phyloP scores from a whole-genome alignment of 495 filamentous ascomycete genomes.

The Halenospora varia region DNA sequence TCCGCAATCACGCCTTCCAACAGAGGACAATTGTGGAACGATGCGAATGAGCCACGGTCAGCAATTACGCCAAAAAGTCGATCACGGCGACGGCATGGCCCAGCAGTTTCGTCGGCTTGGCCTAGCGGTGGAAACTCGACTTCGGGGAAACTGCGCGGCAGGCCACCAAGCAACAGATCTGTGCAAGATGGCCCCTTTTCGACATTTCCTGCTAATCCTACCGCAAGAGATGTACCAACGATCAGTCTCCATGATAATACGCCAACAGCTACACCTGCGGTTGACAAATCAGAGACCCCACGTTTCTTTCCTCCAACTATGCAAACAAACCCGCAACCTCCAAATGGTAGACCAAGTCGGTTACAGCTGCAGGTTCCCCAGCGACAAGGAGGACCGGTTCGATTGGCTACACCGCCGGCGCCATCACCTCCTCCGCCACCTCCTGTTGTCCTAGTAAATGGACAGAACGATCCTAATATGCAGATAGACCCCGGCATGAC shows the following conservation, averaged over 20 bases:
- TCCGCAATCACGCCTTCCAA: slow-evolving; percentile 68
- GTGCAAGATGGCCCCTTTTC: slow-evolving; percentile 77
- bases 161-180: slow-evolving; percentile 78
- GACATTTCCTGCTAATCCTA: slow-evolving; percentile 75
- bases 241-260: slow-evolving; percentile 27
- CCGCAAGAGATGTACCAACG: slow-evolving; percentile 28
- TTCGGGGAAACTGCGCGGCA: slow-evolving; percentile 64
- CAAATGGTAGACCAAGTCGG: slow-evolving; percentile 37
- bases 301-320: slow-evolving; percentile 30
- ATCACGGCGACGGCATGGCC: slow-evolving; percentile 73
- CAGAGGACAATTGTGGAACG: slow-evolving; percentile 40
- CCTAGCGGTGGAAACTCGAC: slow-evolving; percentile 61
- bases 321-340: slow-evolving; percentile 22
- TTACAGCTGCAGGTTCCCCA: slow-evolving; percentile 81
- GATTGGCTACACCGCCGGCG: slow-evolving; percentile 69
- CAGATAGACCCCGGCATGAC: neutral
- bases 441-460: slow-evolving; percentile 48
- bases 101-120: slow-evolving; percentile 95
- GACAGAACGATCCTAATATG: slow-evolving; percentile 23
- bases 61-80: slow-evolving; percentile 63
- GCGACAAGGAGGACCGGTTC: slow-evolving; percentile 66
- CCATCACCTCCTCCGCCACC: slow-evolving; percentile 34
- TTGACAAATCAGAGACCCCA: slow-evolving; percentile 21
- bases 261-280: slow-evolving; percentile 29
- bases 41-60: slow-evolving; percentile 61